Percentiles rank a stretch among this genome's conserved stretches.
These are phyloP conservation scores for Fraxinus sp. DNA, from an alignment of 305 asterid genomes.

Conservation along the genomic window DNA sequence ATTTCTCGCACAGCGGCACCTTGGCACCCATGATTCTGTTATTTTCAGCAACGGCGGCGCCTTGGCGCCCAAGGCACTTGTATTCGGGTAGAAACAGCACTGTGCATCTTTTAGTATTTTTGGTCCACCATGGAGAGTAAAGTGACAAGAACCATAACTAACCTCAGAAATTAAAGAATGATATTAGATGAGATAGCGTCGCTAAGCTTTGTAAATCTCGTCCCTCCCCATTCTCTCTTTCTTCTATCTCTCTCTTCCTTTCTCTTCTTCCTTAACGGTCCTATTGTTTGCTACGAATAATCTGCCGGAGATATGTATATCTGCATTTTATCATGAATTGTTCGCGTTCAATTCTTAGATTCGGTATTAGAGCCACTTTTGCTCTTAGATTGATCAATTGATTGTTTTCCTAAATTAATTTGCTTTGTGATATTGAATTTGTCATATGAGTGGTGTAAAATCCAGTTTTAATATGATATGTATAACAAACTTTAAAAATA, in stretches of 20 bases:
- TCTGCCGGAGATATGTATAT: background rate
- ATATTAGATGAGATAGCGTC: too few species aligned
- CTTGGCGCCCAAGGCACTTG: too few species aligned
- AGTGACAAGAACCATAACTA: too few species aligned
- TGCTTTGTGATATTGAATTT: background rate
- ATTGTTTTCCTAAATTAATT: background rate
- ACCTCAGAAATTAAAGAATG: too few species aligned
- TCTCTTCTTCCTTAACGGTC: background rate
- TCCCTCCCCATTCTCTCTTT: background rate
- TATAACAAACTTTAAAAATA: too few species aligned
- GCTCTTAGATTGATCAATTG: background rate
- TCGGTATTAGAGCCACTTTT: background rate
- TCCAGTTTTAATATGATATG: background rate
- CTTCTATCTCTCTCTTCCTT: background rate
- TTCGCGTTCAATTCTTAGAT: background rate
- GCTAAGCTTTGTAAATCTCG: background rate
- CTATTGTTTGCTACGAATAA: background rate
- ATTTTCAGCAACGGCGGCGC: too few species aligned
- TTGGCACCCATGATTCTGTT: too few species aligned
- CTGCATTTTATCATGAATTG: background rate
- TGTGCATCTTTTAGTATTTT: too few species aligned
- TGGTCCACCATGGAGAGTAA: too few species aligned
- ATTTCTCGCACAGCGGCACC: too few species aligned
- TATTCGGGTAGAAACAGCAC: too few species aligned
- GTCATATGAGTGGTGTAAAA: background rate